Evolutionary conservation across 495 filamentous ascomycete genomes (phyloP), one percentile per base, ranked within the genome.

Genomic region (Cudoniella acicularis): DNA sequence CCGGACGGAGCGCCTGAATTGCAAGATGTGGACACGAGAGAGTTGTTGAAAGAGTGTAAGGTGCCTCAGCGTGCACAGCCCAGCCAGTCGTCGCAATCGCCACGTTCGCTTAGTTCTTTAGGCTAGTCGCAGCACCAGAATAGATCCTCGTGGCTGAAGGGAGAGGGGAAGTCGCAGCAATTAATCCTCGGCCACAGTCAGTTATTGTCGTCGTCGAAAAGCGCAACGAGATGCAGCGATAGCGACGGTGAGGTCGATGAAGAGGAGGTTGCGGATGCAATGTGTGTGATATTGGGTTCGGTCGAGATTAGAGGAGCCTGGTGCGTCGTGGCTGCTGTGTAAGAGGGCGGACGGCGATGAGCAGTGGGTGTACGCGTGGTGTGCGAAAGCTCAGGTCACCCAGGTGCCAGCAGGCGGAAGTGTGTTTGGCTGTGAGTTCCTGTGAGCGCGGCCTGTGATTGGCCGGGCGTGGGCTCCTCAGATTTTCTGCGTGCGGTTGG

Each of bases 41-140:
- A 21, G 48, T 48, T 57, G 54, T 54, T 49, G 60, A 59, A 63
- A 10, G 56, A 59, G 55, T 21, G 56, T 54, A 45, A 13, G 54
- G 10, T 17, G 17, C 23, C 26, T 40, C 49, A 2, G 10, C 2
- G 24, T 54, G 52, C 42, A 49, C 52, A 54, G 58, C 43, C 51
- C 49, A 25, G 18, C 43, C 16, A 52, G 56, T 46, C 49, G 20
- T n/a, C 42, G 58, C 51, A 60, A 54, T 55, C 58, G 58, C 52
- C 58, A 49, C 60, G 11, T 40, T 57, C 54, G 60, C 60, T 57
- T 56, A 57, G 10, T 17, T 24, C 10, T 52, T 52, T 47, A 51
- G 54, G 58, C 51, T 26, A 25, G 27, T 9, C 25, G 58, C 54
- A 42, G 20, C 30, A 36, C 30, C 4, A 36, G 30, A 36, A 36